phyloP scores from a whole-genome alignment of 2,329 filamentous ascomycete genomes.

The Dactylellina drechsleri region DNA sequence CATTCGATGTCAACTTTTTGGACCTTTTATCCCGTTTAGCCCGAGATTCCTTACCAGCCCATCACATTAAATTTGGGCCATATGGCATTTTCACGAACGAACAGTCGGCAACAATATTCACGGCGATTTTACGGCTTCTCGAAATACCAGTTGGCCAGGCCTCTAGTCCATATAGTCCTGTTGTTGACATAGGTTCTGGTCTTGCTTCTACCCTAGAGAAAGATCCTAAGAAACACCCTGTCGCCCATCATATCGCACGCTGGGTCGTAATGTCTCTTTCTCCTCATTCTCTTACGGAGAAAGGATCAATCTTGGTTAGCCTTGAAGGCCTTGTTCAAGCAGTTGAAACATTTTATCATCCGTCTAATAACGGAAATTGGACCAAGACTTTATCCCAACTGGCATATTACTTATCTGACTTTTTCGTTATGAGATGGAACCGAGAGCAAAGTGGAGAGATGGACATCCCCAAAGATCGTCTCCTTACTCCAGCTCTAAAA shows the following conservation, averaged over 20 bases:
- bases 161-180: constrained; percentile 84
- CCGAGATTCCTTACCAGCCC: constrained; percentile 79
- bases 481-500: constrained; percentile 82
- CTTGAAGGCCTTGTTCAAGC: constrained; percentile 93
- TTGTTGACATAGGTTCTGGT: constrained; percentile 83
- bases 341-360: constrained; percentile 98
- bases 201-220: constrained; percentile 87
- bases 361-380: constrained; percentile 93
- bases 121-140: constrained; percentile 84
- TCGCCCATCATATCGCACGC: constrained; percentile 88
- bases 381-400: constrained; percentile 89
- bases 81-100: constrained; percentile 92
- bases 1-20: constrained; percentile 85
- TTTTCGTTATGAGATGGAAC: constrained; percentile 98
- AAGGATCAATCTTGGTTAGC: constrained; percentile 81
- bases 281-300: constrained; percentile 78
- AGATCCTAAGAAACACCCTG: constrained; percentile 91
- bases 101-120: constrained; percentile 92
- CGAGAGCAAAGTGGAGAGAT: constrained; percentile 92
- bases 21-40: constrained; percentile 89
- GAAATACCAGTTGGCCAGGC: constrained; percentile 97
- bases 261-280: constrained; percentile 95
- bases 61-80: constrained; percentile 80
- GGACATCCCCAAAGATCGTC: constrained; percentile 81
- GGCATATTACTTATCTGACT: constrained; percentile 90